Evolutionary conservation across 2,329 filamentous ascomycete genomes (phyloP), one percentile per base, ranked within the genome.

Genomic region (Escovopsis sp.): DNA sequence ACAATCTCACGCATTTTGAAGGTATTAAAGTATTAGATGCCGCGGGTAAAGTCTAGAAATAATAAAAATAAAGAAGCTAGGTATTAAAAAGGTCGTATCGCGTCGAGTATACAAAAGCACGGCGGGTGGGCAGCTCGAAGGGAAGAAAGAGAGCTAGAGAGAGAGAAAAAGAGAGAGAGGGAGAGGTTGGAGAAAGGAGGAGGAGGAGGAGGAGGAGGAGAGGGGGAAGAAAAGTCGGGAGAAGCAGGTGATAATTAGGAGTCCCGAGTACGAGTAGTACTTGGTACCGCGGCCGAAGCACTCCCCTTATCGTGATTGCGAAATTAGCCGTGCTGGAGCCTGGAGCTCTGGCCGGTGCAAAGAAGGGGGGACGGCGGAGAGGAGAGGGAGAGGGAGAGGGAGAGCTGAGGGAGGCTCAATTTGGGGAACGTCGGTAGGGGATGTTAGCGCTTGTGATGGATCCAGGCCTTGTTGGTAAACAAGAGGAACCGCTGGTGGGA

Each of bases 1-100:
- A 46, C 45, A 46, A 46, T 46, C 42, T 46, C 45, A 46, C 45
- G 45, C 45, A 46, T 46, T 39, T 46, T 46, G 42, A 40, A 38
- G 35, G 18, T 32, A 36, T 5, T 6, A 36, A n/a, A 30, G 11
- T 38, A 26, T 32, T 40, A 36, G 19, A 30, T n/a, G 41, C 33
- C 37, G 38, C 38, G 41, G 41, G 37, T 45, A 41, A 39, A 36
- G 37, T 37, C 19, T 19, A 23, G 38, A 26, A 41, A 6, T 30
- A 36, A 12, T 8, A 30, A 26, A 19, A 35, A 5, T 30, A 36
- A 7, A 6, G 26, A 23, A 18, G 26, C 36, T 36, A 15, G 40
- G 28, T 39, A 40, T 41, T 36, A 39, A 39, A 46, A 38, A 37
- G 35, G 36, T 30, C 41, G 43, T 37, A 39, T 38, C 28, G 43